Evolutionary conservation across 2,329 filamentous ascomycete genomes (phyloP), one percentile per base, ranked within the genome.

Genomic region (Xylariaceae sp.): DNA sequence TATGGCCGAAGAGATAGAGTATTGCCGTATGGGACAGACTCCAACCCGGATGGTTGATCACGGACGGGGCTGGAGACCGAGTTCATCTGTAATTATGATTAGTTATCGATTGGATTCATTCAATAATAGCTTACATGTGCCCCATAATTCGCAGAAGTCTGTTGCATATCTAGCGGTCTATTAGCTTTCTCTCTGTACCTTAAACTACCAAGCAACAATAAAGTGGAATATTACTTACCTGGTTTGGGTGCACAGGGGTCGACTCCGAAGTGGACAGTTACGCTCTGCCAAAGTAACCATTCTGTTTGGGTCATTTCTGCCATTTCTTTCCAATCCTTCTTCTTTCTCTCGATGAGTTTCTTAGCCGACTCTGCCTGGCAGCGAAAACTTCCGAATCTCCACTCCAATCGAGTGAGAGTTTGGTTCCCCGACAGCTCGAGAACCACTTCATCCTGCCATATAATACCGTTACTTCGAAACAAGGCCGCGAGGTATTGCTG

Each of bases 371-470:
- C 75, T 0, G 80, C 73, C 72, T 84, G 81, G 66, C 77, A 81
- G 1, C 80, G 75, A 53, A 75, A 84, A 50, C 79, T 82, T 0
- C 78, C 79, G 58, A 84, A 84, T 9, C 75, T 72, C 59, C 77
- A 81, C 70, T 83, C 80, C 11, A 80, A 57, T 2, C 76, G 71
- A 0, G 59, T 58, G 32, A 37, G 32, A 3, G 1, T 63, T 27
- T 45, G 49, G 27, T 50, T 49, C n/a, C 11, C 36, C 11, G 62
- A 18, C 0, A 76, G 65, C 15, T 66, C 60, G 2, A 69, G 58
- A 47, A 80, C 65, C 41, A 68, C 62, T 54, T 83, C 81, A 6
- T 78, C 53, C 60, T 83, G 72, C 58, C 77, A 84, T 2, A 68
- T 66, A 50, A 83, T 76, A 10, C 18, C 15, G 20, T 73, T 70